Percentiles rank a stretch among this genome's conserved stretches.
These are phyloP conservation scores for Chaetomium olivaceum DNA, from an alignment of 2,329 filamentous ascomycete genomes.

Conservation along the genomic window DNA sequence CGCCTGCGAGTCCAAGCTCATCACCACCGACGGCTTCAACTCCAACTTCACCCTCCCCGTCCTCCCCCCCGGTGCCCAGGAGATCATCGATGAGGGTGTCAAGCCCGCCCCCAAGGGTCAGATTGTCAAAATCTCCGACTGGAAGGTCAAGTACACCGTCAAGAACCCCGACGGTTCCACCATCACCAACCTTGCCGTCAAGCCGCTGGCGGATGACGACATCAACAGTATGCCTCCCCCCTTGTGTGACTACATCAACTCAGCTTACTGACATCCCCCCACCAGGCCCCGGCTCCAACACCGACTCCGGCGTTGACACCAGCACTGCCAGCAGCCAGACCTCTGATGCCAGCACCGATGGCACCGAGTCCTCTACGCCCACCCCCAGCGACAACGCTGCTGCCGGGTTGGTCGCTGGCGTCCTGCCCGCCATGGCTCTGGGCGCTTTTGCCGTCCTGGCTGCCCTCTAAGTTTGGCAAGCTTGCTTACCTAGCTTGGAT, in stretches of 20 bases:
- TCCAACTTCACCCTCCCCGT: conserved; percentile 76
- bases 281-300: conserved; percentile 31
- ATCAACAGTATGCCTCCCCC: conserved; percentile 42
- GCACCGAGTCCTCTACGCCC: background rate
- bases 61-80: conserved; percentile 65
- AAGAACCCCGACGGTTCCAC: conserved; percentile 65
- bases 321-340: conserved; percentile 8
- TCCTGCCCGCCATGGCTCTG: conserved; percentile 27
- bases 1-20: conserved; percentile 65
- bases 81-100: conserved; percentile 77
- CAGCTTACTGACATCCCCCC: background rate
- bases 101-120: conserved; percentile 63
- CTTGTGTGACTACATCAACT: background rate
- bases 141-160: conserved; percentile 58
- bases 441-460: conserved; percentile 30
- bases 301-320: conserved; percentile 16
- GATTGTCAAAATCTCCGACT: conserved; percentile 61
- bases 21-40: conserved; percentile 68
- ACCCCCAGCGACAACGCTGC: conserved; percentile 27
- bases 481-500: background rate
- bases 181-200: conserved; percentile 51
- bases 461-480: conserved; percentile 20
- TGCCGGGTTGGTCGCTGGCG: conserved; percentile 16
- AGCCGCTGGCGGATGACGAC: conserved; percentile 46
- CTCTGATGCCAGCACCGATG: conserved; percentile 15